Conservation (phyloP, 2,329 filamentous ascomycete species). For the Magnaporthiopsis poae region DNA sequence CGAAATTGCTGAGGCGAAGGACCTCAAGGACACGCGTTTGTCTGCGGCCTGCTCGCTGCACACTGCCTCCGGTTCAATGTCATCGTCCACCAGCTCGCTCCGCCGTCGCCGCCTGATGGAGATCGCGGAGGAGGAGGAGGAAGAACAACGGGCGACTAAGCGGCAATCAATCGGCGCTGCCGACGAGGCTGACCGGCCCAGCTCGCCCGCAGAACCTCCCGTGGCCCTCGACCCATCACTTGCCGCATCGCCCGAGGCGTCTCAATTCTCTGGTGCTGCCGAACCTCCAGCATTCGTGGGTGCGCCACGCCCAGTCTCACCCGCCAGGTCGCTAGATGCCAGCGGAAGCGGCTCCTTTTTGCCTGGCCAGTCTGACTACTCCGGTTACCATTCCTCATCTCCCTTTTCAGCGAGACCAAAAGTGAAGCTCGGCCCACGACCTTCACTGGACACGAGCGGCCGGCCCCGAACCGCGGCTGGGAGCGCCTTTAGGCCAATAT, state of each 20-base stretch:
- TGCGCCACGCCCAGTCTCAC: constrained; percentile 33
- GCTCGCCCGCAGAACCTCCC: constrained; percentile 22
- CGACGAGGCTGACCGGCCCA: constrained; percentile 23
- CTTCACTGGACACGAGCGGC: constrained; percentile 57
- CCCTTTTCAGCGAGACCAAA: constrained; percentile 59
- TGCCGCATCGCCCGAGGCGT: constrained; percentile 38
- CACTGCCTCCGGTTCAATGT: constrained; percentile 74
- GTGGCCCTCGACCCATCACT: constrained; percentile 44
- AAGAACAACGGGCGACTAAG: constrained; percentile 46
- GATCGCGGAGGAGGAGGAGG: constrained; percentile 85
- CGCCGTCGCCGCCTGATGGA: constrained; percentile 72
- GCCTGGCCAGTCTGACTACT: constrained; percentile 41
- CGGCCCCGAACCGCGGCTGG: constrained; percentile 51
- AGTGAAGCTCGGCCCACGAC: constrained; percentile 79
- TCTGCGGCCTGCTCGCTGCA: constrained; percentile 83
- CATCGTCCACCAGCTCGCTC: constrained; percentile 73
- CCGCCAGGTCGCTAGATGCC: constrained; percentile 33
- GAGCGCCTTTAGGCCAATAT: constrained; percentile 59
- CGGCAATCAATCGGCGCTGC: constrained; percentile 46
- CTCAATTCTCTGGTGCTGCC: constrained; percentile 38
- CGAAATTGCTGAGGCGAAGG: constrained; percentile 61
- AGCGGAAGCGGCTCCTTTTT: constrained; percentile 40
- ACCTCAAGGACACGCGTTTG: constrained; percentile 78
- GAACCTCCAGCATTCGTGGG: constrained; percentile 45
- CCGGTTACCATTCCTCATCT: constrained; percentile 30